A percentile compares a stretch with the other conserved stretches of the same genome.
phyloP scores from a whole-genome alignment of 2,329 filamentous ascomycete genomes.

The Ceratocystis papillata region DNA sequence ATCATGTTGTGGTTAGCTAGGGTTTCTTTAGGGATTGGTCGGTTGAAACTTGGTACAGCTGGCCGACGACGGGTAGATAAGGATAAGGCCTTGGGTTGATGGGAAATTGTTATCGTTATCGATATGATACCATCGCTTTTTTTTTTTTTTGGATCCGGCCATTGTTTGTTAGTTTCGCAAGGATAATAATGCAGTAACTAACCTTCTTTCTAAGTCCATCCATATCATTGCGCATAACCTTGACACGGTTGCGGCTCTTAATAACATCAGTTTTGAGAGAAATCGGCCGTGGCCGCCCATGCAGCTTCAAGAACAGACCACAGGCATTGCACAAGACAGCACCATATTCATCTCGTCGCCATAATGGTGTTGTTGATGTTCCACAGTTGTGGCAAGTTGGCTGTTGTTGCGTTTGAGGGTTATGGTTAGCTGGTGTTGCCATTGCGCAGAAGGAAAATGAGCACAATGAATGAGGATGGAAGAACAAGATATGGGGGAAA shows the following conservation, averaged over 20 bases:
- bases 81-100: slow-evolving; percentile 8
- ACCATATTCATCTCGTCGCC: slow-evolving; percentile 92
- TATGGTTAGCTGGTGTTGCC: slow-evolving; percentile 39
- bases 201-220: slow-evolving; percentile 55
- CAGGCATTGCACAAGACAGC: slow-evolving; percentile 97
- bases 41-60: background rate
- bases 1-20: slow-evolving; percentile 4
- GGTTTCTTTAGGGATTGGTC: background rate
- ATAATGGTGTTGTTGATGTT: slow-evolving; percentile 90
- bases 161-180: slow-evolving; percentile 11
- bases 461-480: background rate
- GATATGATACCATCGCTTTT: slow-evolving; percentile 3
- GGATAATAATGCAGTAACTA: slow-evolving; percentile 15
- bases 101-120: slow-evolving; percentile 19
- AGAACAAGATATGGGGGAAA: background rate
- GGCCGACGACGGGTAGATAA: background rate
- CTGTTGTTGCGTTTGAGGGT: slow-evolving; percentile 56
- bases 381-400: slow-evolving; percentile 93
- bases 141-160: slow-evolving; percentile 5
- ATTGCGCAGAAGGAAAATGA: slow-evolving; percentile 32
- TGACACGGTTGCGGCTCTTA: slow-evolving; percentile 96
- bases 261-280: slow-evolving; percentile 98
- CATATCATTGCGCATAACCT: slow-evolving; percentile 68
- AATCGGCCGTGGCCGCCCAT: slow-evolving; percentile 84
- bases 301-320: slow-evolving; percentile 92